These are phyloP conservation scores for Populus deltoides DNA, from an alignment of 345 rosid species.

Conservation along the genomic window DNA sequence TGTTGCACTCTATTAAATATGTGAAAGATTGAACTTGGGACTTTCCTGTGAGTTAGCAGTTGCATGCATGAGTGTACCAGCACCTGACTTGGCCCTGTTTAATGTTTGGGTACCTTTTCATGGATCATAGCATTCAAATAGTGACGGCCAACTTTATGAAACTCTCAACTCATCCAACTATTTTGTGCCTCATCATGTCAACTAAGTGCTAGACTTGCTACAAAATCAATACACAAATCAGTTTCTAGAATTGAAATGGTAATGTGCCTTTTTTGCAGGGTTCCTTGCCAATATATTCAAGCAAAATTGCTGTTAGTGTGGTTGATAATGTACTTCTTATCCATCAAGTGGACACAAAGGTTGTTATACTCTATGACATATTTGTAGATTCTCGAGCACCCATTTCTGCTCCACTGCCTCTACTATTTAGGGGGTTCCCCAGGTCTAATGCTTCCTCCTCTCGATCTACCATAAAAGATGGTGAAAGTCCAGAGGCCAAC, in stretches of 20 bases:
- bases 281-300: conserved; percentile 91
- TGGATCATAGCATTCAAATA: not conserved
- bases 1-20: not conserved
- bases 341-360: conserved; percentile 98
- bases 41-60: not conserved
- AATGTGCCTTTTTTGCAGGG: conserved; percentile 49
- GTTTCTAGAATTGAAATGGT: conserved; percentile 3
- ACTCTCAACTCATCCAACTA: not conserved
- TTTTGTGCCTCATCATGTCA: not conserved
- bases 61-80: not conserved
- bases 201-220: not conserved
- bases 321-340: conserved; percentile 90
- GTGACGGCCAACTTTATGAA: not conserved
- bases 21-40: not conserved
- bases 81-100: not conserved
- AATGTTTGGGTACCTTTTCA: not conserved
- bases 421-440: conserved; percentile 67
- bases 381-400: conserved; percentile 93
- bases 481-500: conserved; percentile 50
- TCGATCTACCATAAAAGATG: conserved; percentile 47
- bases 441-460: conserved; percentile 46
- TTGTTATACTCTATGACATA: conserved; percentile 88
- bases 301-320: conserved; percentile 76
- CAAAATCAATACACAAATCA: not conserved
- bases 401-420: conserved; percentile 96